A percentile compares a stretch with the other conserved stretches of the same genome.
phyloP scores from a whole-genome alignment of 257 asterid species.

The Hygrophila difformis region DNA sequence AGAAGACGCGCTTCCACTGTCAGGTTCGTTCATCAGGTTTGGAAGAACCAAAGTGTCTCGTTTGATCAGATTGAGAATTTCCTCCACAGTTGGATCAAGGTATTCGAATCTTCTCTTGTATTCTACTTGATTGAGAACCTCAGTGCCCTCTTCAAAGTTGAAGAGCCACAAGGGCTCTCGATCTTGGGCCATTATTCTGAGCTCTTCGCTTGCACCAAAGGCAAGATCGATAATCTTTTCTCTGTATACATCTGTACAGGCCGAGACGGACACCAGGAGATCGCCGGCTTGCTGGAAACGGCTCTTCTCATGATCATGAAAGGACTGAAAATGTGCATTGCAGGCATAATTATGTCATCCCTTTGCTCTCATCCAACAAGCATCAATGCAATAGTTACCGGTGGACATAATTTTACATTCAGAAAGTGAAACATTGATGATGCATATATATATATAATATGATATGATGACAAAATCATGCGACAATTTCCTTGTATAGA shows the following conservation, averaged over 20 bases:
- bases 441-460: too few relatives aligned
- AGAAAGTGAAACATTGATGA: too few relatives aligned
- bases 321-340: too few relatives aligned
- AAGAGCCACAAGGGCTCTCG: slow-evolving; percentile 38
- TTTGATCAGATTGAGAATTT: slow-evolving; percentile 27
- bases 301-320: too few relatives aligned
- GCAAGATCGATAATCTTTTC: slow-evolving; percentile 30
- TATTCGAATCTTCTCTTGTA: slow-evolving; percentile 31
- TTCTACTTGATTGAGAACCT: slow-evolving; percentile 32
- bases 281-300: slow-evolving; percentile 35
- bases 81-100: slow-evolving; percentile 40
- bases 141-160: slow-evolving; percentile 19
- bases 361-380: too few relatives aligned
- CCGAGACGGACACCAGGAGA: slow-evolving; percentile 43
- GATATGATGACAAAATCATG: too few relatives aligned
- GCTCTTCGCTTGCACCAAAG: slow-evolving; percentile 34
- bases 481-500: too few relatives aligned
- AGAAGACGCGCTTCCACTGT: neutral
- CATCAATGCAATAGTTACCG: too few relatives aligned
- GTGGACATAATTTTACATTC: too few relatives aligned
- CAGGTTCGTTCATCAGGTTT: slow-evolving; percentile 13
- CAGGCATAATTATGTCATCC: too few relatives aligned
- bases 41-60: slow-evolving; percentile 24
- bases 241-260: slow-evolving; percentile 26
- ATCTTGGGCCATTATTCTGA: slow-evolving; percentile 27